phyloP scores from a whole-genome alignment of 176 grass and related monocot genomes.

The Canna indica region DNA sequence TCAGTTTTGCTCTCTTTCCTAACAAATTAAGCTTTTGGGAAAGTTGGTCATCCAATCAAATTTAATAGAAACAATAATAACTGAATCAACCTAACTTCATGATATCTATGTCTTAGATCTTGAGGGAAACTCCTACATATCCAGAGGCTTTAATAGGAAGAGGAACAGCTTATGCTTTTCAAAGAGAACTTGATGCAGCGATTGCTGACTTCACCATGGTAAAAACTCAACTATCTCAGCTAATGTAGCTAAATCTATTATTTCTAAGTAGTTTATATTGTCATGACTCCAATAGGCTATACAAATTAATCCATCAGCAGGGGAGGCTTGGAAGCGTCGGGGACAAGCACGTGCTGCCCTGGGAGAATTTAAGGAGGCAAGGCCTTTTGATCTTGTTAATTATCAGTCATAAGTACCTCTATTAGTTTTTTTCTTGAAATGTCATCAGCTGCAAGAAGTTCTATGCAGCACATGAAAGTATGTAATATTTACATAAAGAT shows the following conservation, averaged over 20 bases:
- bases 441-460: no score
- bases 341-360: conserved; percentile 95
- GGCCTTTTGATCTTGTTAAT: neutral
- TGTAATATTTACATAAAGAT: neutral
- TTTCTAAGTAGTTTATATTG: conserved; percentile 8
- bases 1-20: no score
- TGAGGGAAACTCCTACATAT: conserved; percentile 89
- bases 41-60: no score
- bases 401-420: neutral
- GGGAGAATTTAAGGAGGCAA: conserved; percentile 82
- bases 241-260: neutral
- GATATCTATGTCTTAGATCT: conserved; percentile 41
- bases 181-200: conserved; percentile 92
- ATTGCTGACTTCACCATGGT: conserved; percentile 98
- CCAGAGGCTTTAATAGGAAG: conserved; percentile 97
- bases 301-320: conserved; percentile 70
- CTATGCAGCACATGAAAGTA: neutral
- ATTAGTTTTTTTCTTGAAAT: neutral
- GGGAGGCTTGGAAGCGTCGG: conserved; percentile 93
- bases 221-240: conserved; percentile 19
- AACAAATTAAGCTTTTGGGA: no score
- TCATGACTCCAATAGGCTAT: conserved; percentile 55
- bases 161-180: conserved; percentile 95
- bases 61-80: conserved; percentile 12
- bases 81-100: conserved; percentile 14